phyloP scores from a whole-genome alignment of 345 rosid genomes.

The Boechera divaricarpa region DNA sequence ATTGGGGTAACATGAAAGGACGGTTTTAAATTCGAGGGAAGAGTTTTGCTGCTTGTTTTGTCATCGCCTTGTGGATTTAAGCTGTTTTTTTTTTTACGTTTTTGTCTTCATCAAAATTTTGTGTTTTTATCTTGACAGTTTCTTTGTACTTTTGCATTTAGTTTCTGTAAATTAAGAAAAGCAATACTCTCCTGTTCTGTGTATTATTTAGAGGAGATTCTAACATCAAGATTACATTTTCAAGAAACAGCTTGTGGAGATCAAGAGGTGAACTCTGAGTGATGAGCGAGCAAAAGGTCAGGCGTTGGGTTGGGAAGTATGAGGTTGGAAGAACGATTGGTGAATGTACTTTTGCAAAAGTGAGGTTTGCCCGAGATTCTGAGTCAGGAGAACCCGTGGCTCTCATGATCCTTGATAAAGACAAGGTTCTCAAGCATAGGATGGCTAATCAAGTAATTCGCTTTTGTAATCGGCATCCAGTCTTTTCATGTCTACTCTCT shows the following conservation, averaged over 20 bases:
- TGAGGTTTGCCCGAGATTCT: slow-evolving; percentile 69
- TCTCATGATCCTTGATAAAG: slow-evolving; percentile 88
- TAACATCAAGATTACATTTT: background rate
- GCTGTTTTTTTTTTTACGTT: background rate
- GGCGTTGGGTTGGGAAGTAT: slow-evolving; percentile 90
- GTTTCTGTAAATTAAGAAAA: background rate
- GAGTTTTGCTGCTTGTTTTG: background rate
- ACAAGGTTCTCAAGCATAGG: slow-evolving; percentile 79
- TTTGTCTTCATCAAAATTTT: background rate
- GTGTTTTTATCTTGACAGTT: background rate
- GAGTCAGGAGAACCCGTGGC: slow-evolving; percentile 82
- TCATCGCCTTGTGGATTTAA: slow-evolving; percentile 1
- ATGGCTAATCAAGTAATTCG: slow-evolving; percentile 80
- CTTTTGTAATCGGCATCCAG: background rate
- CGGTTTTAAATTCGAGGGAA: background rate
- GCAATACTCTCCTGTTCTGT: background rate
- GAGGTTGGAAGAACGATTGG: slow-evolving; percentile 86
- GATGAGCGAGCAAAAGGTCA: slow-evolving; percentile 52
- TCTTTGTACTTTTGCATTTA: slow-evolving; percentile 7
- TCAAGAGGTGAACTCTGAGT: slow-evolving; percentile 10
- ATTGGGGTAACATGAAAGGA: background rate
- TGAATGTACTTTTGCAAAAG: slow-evolving; percentile 83
- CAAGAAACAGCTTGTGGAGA: slow-evolving; percentile 22
- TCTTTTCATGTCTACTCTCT: slow-evolving; percentile 12
- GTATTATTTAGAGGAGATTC: background rate